These are phyloP conservation scores for Alternaria dauci DNA, from an alignment of 2,329 filamentous ascomycete species.

Conservation along the genomic window DNA sequence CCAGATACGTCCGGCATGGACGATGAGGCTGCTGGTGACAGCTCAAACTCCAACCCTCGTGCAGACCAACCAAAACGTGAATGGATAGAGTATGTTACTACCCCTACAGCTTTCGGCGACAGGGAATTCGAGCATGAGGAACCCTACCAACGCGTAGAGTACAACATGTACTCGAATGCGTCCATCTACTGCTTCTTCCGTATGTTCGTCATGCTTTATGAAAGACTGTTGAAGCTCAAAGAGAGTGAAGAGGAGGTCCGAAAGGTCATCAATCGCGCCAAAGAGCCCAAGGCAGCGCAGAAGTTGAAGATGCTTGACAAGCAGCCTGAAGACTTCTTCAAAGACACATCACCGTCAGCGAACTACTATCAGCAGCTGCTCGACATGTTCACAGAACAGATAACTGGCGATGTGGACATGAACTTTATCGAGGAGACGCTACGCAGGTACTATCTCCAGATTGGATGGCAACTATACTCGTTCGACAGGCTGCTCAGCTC, in stretches of 20 bases:
- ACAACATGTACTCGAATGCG: conserved; percentile 91
- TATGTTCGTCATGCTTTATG: conserved; percentile 90
- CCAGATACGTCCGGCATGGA: conserved; percentile 83
- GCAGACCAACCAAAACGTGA: conserved; percentile 71
- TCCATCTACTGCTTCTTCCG: conserved; percentile 95
- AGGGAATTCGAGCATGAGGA: conserved; percentile 77
- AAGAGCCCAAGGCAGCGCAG: conserved; percentile 79
- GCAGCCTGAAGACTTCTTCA: conserved; percentile 77
- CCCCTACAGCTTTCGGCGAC: conserved; percentile 65
- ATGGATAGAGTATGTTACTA: conserved; percentile 67
- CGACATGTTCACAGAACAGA: conserved; percentile 84
- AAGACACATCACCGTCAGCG: conserved; percentile 66
- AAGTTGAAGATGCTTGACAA: conserved; percentile 86
- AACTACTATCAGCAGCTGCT: conserved; percentile 88
- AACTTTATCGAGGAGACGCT: conserved; percentile 87
- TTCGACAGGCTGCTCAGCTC: conserved; percentile 87
- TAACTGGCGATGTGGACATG: conserved; percentile 83
- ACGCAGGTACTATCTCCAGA: conserved; percentile 88
- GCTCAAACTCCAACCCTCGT: conserved; percentile 62
- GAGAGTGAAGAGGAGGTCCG: conserved; percentile 76
- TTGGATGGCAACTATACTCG: conserved; percentile 92
- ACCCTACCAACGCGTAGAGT: conserved; percentile 79
- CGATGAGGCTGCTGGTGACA: conserved; percentile 74
- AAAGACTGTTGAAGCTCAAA: conserved; percentile 84
- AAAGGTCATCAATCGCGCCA: conserved; percentile 76